Evolutionary conservation across 805 yeast species (phyloP).

Genomic region (Komagataella phaffii): DNA sequence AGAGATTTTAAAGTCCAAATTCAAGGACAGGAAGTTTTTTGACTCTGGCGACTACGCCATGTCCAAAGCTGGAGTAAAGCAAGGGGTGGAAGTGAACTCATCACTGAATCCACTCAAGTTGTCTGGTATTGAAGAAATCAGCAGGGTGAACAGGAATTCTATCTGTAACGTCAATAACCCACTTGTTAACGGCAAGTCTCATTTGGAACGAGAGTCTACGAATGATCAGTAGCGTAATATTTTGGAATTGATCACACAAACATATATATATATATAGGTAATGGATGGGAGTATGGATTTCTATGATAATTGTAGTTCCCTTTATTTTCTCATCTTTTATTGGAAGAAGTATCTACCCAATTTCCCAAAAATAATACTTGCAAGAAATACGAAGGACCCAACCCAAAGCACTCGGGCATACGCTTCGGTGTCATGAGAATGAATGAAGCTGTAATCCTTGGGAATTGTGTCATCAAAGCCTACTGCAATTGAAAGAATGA

Average conservation of each 20-base stretch:
- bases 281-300: background rate
- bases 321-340: background rate
- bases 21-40: slow-evolving; percentile 82
- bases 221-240: slow-evolving; percentile 10
- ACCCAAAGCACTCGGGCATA: slow-evolving; percentile 33
- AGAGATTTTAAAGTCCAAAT: slow-evolving; percentile 59
- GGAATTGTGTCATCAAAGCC: background rate
- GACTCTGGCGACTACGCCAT: slow-evolving; percentile 93
- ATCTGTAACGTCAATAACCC: slow-evolving; percentile 28
- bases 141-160: slow-evolving; percentile 45
- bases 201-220: slow-evolving; percentile 39
- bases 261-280: slow-evolving; percentile 5
- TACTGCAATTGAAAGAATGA: background rate
- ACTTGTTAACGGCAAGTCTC: slow-evolving; percentile 32
- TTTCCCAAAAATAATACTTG: slow-evolving; percentile 55
- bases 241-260: slow-evolving; percentile 8
- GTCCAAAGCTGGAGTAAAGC: slow-evolving; percentile 47
- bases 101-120: slow-evolving; percentile 23
- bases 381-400: slow-evolving; percentile 54
- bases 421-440: background rate
- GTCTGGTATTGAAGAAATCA: slow-evolving; percentile 46
- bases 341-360: slow-evolving; percentile 41
- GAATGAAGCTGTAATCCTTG: background rate
- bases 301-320: background rate
- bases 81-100: slow-evolving; percentile 8